Evolutionary conservation across 2,329 filamentous ascomycete species (phyloP).

Genomic region (Sphaerulina populicola): DNA sequence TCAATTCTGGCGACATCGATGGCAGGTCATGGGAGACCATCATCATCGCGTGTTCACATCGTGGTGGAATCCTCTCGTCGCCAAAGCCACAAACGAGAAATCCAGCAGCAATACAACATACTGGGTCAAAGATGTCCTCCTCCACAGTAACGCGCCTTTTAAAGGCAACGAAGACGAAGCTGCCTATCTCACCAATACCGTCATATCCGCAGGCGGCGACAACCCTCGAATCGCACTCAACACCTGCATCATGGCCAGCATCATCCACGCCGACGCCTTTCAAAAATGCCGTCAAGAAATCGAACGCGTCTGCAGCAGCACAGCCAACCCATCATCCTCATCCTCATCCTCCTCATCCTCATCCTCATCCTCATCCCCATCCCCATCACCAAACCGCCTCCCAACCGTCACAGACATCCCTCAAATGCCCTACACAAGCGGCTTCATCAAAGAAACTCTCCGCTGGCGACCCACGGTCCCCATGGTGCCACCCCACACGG

Average conservation of each 20-base stretch:
- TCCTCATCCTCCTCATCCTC: background rate
- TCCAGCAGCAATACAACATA: background rate
- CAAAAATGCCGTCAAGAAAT: slow-evolving; percentile 3
- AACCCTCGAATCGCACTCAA: slow-evolving; percentile 13
- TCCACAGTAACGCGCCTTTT: slow-evolving; percentile 7
- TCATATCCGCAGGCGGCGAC: slow-evolving; percentile 13
- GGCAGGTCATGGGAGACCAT: slow-evolving; percentile 2
- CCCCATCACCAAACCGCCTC: background rate
- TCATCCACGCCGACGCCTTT: slow-evolving; percentile 1
- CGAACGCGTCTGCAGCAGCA: background rate
- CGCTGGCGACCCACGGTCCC: slow-evolving; percentile 12
- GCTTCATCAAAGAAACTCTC: slow-evolving; percentile 13
- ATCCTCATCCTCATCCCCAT: background rate
- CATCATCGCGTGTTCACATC: slow-evolving; percentile 8
- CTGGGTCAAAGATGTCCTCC: slow-evolving; percentile 8
- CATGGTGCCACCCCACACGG: slow-evolving; percentile 10
- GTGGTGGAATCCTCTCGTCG: slow-evolving; percentile 10
- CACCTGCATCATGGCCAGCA: slow-evolving; percentile 12
- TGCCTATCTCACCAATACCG: slow-evolving; percentile 10
- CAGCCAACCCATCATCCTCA: background rate
- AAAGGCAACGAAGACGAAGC: slow-evolving; percentile 10
- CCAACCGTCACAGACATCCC: slow-evolving; percentile 4
- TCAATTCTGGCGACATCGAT: slow-evolving; percentile 8
- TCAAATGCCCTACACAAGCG: slow-evolving; percentile 5
- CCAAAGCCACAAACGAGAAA: slow-evolving; percentile 1